Evolutionary conservation across 179 eudicot species (phyloP), one percentile per base, ranked within the genome.

Genomic region (Beta macrorhiza): DNA sequence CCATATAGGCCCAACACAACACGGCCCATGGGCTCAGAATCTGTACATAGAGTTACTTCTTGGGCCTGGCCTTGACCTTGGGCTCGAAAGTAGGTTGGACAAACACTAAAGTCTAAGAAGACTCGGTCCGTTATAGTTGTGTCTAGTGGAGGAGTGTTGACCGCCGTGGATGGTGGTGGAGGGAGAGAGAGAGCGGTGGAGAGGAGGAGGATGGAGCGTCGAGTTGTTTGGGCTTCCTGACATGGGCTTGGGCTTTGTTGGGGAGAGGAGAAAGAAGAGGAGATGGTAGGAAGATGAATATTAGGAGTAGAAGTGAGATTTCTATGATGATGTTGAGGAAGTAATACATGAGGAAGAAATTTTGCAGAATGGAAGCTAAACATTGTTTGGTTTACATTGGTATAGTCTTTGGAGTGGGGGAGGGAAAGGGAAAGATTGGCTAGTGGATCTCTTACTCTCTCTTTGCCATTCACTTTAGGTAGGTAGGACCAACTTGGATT

Each of bases 101-200:
- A 93, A 65, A 90, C 61, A 85, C 93, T 89, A 85, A 95, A 88
- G 89, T 95, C 97, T 49, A 95, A 73, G 91, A 89, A 95, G 61
- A 95, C 87, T 2, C 98, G 87, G 90, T 95, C 94, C 14, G 98
- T 95, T 77, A 95, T 84, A 58, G 97, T 95, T 69, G 99, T 93
- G 93, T 93, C 95, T 7, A 88, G 86, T 2, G 80, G 84, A 7
- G 88, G 87, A 80, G 75, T 20, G 52, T 52, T 70, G 32, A 80
- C n/a, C 86, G 85, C 57, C 74, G 88, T 1, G 57, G 82, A 49
- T 53, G 80, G 86, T 25, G 81, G 80, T 81, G 72, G 77, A 57
- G 80, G 86, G 25, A 80, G 79, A 42, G 86, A 42, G 81, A 88
- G 86, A n/a, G 92, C 51, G 58, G 90, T 80, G 80, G 91, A 78